phyloP scores from a whole-genome alignment of 2,329 filamentous ascomycete genomes.

The Epichloe gansuensis region DNA sequence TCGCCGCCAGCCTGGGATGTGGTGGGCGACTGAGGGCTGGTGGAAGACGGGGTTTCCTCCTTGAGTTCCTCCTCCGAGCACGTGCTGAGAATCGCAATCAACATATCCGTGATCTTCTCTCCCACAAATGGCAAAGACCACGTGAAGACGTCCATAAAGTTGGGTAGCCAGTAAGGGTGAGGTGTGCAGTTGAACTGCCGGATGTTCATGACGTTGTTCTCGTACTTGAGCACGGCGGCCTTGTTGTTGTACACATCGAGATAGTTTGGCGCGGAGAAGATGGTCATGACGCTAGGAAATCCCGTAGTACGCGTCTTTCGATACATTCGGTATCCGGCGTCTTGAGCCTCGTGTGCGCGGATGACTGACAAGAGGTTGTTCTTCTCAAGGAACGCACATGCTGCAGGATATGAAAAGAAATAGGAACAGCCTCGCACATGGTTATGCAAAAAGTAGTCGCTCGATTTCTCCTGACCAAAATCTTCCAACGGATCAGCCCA shows the following conservation, averaged over 20 bases:
- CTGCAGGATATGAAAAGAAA: slow-evolving; percentile 97
- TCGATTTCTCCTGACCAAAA: slow-evolving; percentile 97
- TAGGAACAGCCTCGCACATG: slow-evolving; percentile 97
- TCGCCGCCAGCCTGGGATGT: slow-evolving; percentile 26
- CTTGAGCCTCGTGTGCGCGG: slow-evolving; percentile 94
- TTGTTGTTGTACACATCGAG: slow-evolving; percentile 99
- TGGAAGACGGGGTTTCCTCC: slow-evolving; percentile 63
- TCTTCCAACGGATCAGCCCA: slow-evolving; percentile 98
- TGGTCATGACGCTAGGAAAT: slow-evolving; percentile 99
- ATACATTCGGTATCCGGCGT: slow-evolving; percentile 98
- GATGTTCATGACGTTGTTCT: slow-evolving; percentile 99
- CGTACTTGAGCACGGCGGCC: slow-evolving; percentile 95
- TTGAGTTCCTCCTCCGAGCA: slow-evolving; percentile 98
- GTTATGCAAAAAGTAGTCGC: slow-evolving; percentile 96
- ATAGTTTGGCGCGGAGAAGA: slow-evolving; percentile 98
- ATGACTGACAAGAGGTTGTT: slow-evolving; percentile 97
- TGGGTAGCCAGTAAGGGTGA: slow-evolving; percentile 97
- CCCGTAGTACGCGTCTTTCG: slow-evolving; percentile 95
- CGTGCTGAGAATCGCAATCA: slow-evolving; percentile 95
- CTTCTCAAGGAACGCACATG: slow-evolving; percentile 95
- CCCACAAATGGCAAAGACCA: slow-evolving; percentile 98
- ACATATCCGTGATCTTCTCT: slow-evolving; percentile 99
- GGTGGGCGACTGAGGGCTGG: slow-evolving; percentile 49
- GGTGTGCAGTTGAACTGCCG: slow-evolving; percentile 99
- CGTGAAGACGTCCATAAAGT: slow-evolving; percentile 99